A percentile compares a stretch with the other conserved stretches of the same genome.
phyloP scores from a whole-genome alignment of 768 basidiomycete genomes.

The Pisolithus sp. region DNA sequence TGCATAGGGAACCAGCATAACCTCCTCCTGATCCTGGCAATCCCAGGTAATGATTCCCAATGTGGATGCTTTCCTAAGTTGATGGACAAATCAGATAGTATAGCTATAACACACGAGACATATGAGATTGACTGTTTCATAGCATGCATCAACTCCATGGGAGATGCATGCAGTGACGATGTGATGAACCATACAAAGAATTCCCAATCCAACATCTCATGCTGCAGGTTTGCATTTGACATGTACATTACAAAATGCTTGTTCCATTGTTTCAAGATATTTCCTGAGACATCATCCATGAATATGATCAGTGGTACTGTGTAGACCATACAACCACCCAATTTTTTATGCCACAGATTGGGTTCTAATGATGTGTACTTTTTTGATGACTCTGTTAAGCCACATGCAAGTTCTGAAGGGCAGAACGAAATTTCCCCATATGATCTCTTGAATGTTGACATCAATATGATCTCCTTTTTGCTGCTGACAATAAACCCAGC shows the following conservation, averaged over 20 bases:
- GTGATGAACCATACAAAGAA: conserved; percentile 25
- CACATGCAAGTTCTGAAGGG: neutral
- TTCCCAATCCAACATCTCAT: conserved; percentile 26
- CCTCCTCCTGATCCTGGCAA: conserved; percentile 14
- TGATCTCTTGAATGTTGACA: neutral
- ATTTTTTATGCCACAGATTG: conserved; percentile 12
- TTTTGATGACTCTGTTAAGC: neutral
- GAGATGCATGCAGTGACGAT: conserved; percentile 28
- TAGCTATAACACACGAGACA: conserved; percentile 1
- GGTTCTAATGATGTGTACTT: conserved; percentile 1
- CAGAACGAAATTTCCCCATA: neutral
- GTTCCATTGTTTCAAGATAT: conserved; percentile 33
- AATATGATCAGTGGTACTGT: conserved; percentile 24
- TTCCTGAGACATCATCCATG: conserved; percentile 32
- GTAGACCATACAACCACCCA: conserved; percentile 14
- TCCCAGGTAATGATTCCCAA: conserved; percentile 15
- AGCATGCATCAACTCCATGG: conserved; percentile 27
- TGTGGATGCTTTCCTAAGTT: conserved; percentile 5
- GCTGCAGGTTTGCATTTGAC: conserved; percentile 26
- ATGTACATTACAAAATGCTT: conserved; percentile 30
- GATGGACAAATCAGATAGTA: neutral
- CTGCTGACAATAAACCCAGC: no score
- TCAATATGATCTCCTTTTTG: no score
- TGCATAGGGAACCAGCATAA: conserved; percentile 19
- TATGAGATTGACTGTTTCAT: conserved; percentile 24